Percentiles rank a stretch among this genome's conserved stretches.
phyloP scores from a whole-genome alignment of 1,284 basidiomycete genomes.

The Malassezia caprae region DNA sequence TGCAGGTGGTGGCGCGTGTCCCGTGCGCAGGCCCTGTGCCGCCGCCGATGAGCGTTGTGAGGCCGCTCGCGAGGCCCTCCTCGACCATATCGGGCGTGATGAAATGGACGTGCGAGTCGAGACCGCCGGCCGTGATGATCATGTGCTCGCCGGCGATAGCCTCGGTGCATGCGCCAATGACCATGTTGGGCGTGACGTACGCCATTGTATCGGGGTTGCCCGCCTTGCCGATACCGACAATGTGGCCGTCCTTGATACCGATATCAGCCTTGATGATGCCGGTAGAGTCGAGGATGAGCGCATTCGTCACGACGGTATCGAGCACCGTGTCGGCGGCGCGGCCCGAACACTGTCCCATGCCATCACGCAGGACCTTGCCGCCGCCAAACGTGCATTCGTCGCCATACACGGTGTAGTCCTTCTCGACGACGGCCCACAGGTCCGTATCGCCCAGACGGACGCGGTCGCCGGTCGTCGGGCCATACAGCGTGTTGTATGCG shows the following conservation, averaged over 20 bases:
- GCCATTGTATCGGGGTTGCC: conserved; percentile 94
- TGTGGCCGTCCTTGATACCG: conserved; percentile 74
- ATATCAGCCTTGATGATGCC: conserved; percentile 99
- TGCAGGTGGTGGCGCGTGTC: conserved; percentile 89
- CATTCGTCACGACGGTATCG: conserved; percentile 89
- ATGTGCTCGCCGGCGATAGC: conserved; percentile 89
- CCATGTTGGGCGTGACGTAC: conserved; percentile 62
- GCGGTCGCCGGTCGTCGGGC: conserved; percentile 82
- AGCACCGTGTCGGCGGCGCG: conserved; percentile 61
- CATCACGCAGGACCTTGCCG: conserved; percentile 50
- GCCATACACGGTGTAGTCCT: conserved; percentile 71
- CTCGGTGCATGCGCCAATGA: conserved; percentile 33
- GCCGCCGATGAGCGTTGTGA: conserved; percentile 50
- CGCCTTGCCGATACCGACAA: conserved; percentile 84
- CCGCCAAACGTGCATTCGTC: conserved; percentile 95
- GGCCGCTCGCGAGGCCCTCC: conserved; percentile 54
- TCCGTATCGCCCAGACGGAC: conserved; percentile 78
- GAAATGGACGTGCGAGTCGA: conserved; percentile 72
- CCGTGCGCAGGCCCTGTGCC: conserved; percentile 80
- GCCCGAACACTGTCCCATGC: conserved; percentile 69
- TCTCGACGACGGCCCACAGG: conserved; percentile 86
- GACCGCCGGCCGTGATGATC: conserved; percentile 82
- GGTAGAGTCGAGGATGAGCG: conserved; percentile 84
- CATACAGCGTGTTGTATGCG: conserved; percentile 50
- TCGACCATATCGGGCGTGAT: conserved; percentile 80